Conservation (phyloP, 2,329 filamentous ascomycete species). For the Sporothrix variecibatus region DNA sequence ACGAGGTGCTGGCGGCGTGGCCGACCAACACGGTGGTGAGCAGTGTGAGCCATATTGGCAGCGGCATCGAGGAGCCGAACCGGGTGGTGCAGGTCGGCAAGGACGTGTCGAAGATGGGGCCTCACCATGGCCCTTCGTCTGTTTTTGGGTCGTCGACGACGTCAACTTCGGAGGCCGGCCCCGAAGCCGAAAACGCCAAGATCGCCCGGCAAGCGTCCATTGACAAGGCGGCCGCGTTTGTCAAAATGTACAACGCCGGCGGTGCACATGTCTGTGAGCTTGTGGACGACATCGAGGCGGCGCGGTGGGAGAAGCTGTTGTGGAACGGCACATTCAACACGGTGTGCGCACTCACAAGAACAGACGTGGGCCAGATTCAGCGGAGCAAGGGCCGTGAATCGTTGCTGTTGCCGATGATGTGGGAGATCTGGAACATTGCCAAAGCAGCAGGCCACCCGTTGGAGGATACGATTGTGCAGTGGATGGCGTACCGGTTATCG, state of each 20-base stretch:
- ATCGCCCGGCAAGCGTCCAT: neutral
- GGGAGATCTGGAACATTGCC: slow-evolving; percentile 40
- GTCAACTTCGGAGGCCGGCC: neutral
- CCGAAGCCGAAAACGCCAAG: neutral
- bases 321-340: slow-evolving; percentile 32
- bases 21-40: slow-evolving; percentile 29
- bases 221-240: neutral
- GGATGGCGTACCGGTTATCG: slow-evolving; percentile 37
- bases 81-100: slow-evolving; percentile 26
- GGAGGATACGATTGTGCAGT: slow-evolving; percentile 34
- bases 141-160: neutral
- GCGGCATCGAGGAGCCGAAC: slow-evolving; percentile 25
- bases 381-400: slow-evolving; percentile 30
- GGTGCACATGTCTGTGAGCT: slow-evolving; percentile 24
- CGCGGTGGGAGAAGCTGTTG: slow-evolving; percentile 33
- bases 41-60: slow-evolving; percentile 31
- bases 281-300: slow-evolving; percentile 27
- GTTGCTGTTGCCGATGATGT: slow-evolving; percentile 40
- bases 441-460: slow-evolving; percentile 37
- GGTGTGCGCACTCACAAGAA: slow-evolving; percentile 30
- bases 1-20: slow-evolving; percentile 25
- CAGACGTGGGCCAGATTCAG: slow-evolving; percentile 30
- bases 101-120: slow-evolving; percentile 30
- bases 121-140: slow-evolving; percentile 17
- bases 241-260: slow-evolving; percentile 26